phyloP scores from a whole-genome alignment of 2,329 filamentous ascomycete genomes.

The Hypoxylon sp. region DNA sequence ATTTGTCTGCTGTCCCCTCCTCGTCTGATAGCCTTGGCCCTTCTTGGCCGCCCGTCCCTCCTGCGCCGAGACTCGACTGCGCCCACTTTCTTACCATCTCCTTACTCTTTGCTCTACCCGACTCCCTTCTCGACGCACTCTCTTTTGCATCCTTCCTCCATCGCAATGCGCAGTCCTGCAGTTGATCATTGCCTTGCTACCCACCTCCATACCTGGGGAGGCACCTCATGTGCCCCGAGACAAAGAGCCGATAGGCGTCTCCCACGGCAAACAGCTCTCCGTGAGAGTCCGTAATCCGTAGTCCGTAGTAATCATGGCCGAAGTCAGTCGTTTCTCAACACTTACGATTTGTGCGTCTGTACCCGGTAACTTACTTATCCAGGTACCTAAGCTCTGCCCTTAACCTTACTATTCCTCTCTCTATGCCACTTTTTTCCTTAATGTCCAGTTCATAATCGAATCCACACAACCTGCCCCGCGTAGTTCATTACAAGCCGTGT shows the following conservation, averaged over 20 bases:
- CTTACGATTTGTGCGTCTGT: too few species aligned
- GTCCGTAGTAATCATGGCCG: conserved; percentile 5
- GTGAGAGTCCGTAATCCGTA: too few species aligned
- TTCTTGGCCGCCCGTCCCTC: conserved; percentile 38
- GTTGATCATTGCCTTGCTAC: conserved; percentile 31
- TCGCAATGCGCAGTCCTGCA: not conserved
- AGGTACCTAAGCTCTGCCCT: too few species aligned
- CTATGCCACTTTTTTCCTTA: not conserved
- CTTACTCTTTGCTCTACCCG: conserved; percentile 26
- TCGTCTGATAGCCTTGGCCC: conserved; percentile 13
- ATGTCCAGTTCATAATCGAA: not conserved
- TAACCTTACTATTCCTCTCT: too few species aligned
- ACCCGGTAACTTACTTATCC: too few species aligned
- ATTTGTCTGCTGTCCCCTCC: conserved; percentile 8
- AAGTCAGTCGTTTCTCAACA: too few species aligned
- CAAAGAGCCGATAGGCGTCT: too few species aligned
- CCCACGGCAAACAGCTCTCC: too few species aligned
- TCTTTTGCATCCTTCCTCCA: not conserved
- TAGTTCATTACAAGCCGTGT: not conserved
- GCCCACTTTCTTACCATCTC: conserved; percentile 33
- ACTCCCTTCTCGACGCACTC: conserved; percentile 2
- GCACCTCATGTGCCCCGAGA: too few species aligned
- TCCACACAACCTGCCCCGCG: not conserved
- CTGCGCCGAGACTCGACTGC: conserved; percentile 43
- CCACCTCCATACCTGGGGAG: too few species aligned